Evolutionary conservation across 2,329 filamentous ascomycete genomes (phyloP).

Genomic region (Sarocladiaceae sp.): DNA sequence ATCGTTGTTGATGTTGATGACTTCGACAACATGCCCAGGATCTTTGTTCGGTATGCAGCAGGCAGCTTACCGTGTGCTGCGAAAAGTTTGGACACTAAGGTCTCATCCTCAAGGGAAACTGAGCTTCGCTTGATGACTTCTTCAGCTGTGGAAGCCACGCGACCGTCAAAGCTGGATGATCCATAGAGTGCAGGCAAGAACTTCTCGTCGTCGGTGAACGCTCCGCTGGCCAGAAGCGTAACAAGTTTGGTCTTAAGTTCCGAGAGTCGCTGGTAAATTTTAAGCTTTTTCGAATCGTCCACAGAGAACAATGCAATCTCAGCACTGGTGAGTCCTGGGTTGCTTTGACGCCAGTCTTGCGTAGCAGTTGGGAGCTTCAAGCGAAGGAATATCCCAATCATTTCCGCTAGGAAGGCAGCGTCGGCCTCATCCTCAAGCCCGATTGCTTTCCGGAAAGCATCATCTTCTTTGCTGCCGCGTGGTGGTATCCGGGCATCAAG

Average conservation of each 20-base stretch:
- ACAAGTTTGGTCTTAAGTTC: conserved; percentile 55
- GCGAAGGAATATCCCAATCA: conserved; percentile 71
- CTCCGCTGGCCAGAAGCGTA: conserved; percentile 74
- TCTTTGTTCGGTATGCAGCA: conserved; percentile 70
- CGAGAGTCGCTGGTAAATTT: conserved; percentile 34
- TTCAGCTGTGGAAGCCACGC: conserved; percentile 79
- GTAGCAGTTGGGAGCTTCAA: conserved; percentile 26
- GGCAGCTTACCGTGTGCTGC: conserved; percentile 68
- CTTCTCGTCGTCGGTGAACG: conserved; percentile 78
- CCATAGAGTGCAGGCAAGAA: conserved; percentile 82
- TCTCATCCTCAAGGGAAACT: conserved; percentile 66
- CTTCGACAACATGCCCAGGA: conserved; percentile 71
- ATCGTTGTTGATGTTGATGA: conserved; percentile 71
- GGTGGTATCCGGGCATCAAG: conserved; percentile 67
- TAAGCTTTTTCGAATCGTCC: conserved; percentile 58
- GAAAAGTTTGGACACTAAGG: conserved; percentile 63
- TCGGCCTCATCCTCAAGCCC: conserved; percentile 65
- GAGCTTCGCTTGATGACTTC: conserved; percentile 80
- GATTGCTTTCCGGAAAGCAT: conserved; percentile 59
- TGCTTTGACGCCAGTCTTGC: conserved; percentile 25
- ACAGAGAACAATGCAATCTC: conserved; percentile 27
- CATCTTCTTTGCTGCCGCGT: conserved; percentile 75
- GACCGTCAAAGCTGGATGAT: conserved; percentile 75
- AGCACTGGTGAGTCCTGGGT: conserved; percentile 26
- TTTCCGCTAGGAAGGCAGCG: conserved; percentile 66